Evolutionary conservation across 1,284 basidiomycete genomes (phyloP).

Genomic region (Moesziomyces sp.): DNA sequence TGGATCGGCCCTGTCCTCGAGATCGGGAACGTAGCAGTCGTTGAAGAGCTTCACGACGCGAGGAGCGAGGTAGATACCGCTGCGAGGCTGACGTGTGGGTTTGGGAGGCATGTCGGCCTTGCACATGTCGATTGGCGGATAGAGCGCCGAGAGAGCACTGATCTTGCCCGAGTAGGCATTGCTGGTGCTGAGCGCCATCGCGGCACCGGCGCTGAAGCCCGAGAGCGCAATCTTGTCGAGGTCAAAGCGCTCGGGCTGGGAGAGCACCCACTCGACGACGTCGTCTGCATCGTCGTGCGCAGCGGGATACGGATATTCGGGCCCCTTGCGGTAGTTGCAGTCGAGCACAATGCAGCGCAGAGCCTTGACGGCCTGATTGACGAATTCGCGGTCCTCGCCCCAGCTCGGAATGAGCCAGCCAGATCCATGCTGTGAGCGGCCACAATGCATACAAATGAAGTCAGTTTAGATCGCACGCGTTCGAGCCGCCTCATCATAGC

Average conservation of each 20-base stretch:
- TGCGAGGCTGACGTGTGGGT: constrained; percentile 16
- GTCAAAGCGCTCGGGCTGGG: constrained; percentile 42
- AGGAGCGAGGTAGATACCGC: constrained; percentile 36
- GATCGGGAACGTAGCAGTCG: constrained; percentile 43
- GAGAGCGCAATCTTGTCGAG: constrained; percentile 36
- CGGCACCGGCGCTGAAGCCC: constrained; percentile 61
- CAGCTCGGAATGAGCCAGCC: constrained; percentile 40
- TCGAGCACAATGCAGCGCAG: constrained; percentile 32
- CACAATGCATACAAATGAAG: too few relatives aligned
- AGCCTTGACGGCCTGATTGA: constrained; percentile 25
- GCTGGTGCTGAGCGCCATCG: constrained; percentile 43
- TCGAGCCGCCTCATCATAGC: too few relatives aligned
- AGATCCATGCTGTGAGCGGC: constrained; percentile 19
- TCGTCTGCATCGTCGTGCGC: constrained; percentile 52
- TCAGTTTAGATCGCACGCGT: neutral
- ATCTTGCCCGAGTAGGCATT: constrained; percentile 35
- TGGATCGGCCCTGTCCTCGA: constrained; percentile 19
- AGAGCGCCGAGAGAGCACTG: constrained; percentile 41
- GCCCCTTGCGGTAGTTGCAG: constrained; percentile 62
- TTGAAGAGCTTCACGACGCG: constrained; percentile 45
- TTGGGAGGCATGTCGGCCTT: neutral
- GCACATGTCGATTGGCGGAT: constrained; percentile 38
- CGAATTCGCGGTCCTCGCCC: constrained; percentile 39
- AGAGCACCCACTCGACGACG: constrained; percentile 42
- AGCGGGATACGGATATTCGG: constrained; percentile 55